Evolutionary conservation across 1,284 basidiomycete genomes (phyloP).

Genomic region (Porogramme epimiltina): DNA sequence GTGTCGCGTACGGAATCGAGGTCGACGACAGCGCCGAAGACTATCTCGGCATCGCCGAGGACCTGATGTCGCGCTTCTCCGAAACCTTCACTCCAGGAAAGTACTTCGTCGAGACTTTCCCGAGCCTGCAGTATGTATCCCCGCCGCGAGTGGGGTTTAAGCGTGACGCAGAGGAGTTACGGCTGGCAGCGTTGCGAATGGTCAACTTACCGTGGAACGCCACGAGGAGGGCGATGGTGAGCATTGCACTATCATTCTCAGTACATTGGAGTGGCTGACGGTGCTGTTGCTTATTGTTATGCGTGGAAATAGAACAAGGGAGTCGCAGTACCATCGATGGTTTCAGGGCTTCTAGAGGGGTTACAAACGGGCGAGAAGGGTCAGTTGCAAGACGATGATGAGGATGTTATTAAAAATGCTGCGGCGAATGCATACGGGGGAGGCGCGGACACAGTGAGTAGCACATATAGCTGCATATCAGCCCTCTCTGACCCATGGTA

Average conservation of each 20-base stretch:
- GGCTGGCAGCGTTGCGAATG: neutral
- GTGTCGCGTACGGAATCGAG: conserved; percentile 4
- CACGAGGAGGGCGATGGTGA: neutral
- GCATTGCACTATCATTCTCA: neutral
- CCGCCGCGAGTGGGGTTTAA: neutral
- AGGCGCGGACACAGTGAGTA: conserved; percentile 20
- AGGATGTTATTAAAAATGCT: conserved; percentile 8
- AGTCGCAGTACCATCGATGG: conserved; percentile 12
- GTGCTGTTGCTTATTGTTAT: too few species aligned
- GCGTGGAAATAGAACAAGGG: conserved; percentile 6
- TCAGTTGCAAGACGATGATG: neutral
- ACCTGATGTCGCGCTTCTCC: neutral
- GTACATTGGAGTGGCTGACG: too few species aligned
- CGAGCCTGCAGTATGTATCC: neutral
- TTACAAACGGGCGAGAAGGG: neutral
- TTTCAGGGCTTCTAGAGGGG: conserved; percentile 9
- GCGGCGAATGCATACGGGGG: conserved; percentile 15
- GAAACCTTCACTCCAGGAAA: conserved; percentile 1
- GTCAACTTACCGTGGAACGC: neutral
- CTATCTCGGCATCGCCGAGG: neutral
- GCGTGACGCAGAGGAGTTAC: neutral
- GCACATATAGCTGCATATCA: neutral
- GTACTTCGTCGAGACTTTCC: conserved; percentile 5
- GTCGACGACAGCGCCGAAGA: conserved; percentile 1
- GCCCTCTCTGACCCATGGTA: neutral